These are phyloP conservation scores for Gnomoniopsis sp. DNA, from an alignment of 2,329 filamentous ascomycete genomes.

Conservation along the genomic window DNA sequence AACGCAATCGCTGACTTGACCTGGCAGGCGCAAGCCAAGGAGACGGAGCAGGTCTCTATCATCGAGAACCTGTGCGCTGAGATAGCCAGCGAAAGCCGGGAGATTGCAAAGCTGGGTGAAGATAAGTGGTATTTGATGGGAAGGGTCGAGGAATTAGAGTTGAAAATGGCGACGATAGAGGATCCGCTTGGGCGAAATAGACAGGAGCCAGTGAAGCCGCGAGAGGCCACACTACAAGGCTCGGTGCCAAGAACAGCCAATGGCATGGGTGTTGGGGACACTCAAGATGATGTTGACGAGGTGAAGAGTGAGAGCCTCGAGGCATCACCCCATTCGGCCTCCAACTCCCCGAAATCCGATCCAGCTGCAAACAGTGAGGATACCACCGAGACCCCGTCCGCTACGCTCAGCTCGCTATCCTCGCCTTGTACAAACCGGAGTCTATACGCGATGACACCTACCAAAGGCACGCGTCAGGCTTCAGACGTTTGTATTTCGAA, in stretches of 20 bases:
- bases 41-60: constrained; percentile 1
- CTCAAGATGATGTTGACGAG: not conserved
- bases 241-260: no score
- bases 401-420: not conserved
- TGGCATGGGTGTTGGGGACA: no score
- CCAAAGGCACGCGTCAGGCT: not conserved
- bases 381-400: not conserved
- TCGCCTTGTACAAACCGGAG: not conserved
- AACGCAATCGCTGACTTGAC: constrained; percentile 3
- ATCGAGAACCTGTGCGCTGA: constrained; percentile 9
- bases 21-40: constrained; percentile 1
- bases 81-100: not conserved
- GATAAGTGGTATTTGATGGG: constrained; percentile 11
- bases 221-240: no score
- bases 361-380: not conserved
- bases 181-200: no score
- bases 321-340: not conserved
- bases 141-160: constrained; percentile 10
- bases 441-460: not conserved
- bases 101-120: constrained; percentile 1
- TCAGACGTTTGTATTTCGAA: not conserved
- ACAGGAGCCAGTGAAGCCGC: not conserved
- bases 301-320: not conserved
- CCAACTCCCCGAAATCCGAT: not conserved
- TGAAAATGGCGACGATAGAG: not conserved